These are phyloP conservation scores for Tolypocladium endophyticum DNA, from an alignment of 2,329 filamentous ascomycete genomes.

Conservation along the genomic window DNA sequence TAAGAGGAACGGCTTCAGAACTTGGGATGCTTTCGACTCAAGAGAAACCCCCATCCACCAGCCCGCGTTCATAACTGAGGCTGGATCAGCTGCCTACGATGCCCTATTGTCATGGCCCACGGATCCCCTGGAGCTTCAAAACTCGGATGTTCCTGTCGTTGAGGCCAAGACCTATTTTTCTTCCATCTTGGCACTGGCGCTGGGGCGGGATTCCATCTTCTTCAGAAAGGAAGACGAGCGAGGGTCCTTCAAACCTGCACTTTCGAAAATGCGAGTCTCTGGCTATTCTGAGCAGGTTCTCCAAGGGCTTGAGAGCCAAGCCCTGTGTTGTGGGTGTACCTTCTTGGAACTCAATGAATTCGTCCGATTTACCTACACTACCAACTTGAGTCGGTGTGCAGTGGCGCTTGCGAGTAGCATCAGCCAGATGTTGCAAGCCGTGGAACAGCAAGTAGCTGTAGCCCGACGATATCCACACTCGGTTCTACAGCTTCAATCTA, in stretches of 20 bases:
- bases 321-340: constrained; percentile 35
- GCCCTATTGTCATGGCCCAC: constrained; percentile 37
- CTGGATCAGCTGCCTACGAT: constrained; percentile 56
- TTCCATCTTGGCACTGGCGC: constrained; percentile 54
- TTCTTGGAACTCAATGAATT: constrained; percentile 35
- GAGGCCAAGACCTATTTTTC: constrained; percentile 38
- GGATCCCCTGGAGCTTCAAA: constrained; percentile 28
- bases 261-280: constrained; percentile 39
- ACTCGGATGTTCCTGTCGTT: constrained; percentile 30
- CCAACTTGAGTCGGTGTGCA: constrained; percentile 31
- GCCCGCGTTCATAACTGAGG: constrained; percentile 56
- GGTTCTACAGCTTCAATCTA: constrained; percentile 40
- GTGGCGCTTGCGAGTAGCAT: constrained; percentile 42
- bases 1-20: constrained; percentile 38
- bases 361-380: constrained; percentile 33
- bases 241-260: constrained; percentile 38
- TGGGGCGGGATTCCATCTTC: constrained; percentile 63
- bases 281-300: constrained; percentile 44
- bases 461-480: constrained; percentile 32
- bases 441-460: constrained; percentile 37
- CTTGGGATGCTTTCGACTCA: constrained; percentile 60
- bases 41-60: constrained; percentile 21
- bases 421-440: constrained; percentile 34
- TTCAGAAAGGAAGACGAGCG: constrained; percentile 50
- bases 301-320: constrained; percentile 33